A percentile compares a stretch with the other conserved stretches of the same genome.
phyloP scores from a whole-genome alignment of 495 filamentous ascomycete genomes.

The Tetracladium setigerum region DNA sequence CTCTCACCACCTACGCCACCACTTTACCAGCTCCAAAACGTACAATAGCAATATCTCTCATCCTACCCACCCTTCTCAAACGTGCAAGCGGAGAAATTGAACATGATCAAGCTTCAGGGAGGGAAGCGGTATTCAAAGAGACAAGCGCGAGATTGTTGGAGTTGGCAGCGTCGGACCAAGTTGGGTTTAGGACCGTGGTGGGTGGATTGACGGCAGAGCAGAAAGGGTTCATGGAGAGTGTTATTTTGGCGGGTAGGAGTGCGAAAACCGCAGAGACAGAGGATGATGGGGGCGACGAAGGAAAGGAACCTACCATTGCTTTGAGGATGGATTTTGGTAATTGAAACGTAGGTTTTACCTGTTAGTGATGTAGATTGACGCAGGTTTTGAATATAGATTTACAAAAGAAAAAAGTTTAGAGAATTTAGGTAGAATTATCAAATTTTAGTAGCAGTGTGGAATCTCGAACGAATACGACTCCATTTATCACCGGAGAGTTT shows the following conservation, averaged over 20 bases:
- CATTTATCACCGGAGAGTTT: too few relatives aligned
- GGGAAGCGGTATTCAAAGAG: slow-evolving; percentile 50
- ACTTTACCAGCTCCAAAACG: slow-evolving; percentile 42
- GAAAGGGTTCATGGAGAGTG: slow-evolving; percentile 72
- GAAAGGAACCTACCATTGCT: slow-evolving; percentile 77
- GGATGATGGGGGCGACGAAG: slow-evolving; percentile 32
- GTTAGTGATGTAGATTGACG: too few relatives aligned
- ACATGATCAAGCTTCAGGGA: slow-evolving; percentile 14
- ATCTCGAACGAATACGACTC: too few relatives aligned
- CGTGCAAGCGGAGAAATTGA: slow-evolving; percentile 49
- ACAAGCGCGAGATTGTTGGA: slow-evolving; percentile 72
- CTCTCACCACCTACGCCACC: slow-evolving; percentile 60
- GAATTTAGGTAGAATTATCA: too few relatives aligned
- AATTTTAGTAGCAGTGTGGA: too few relatives aligned
- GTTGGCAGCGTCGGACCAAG: slow-evolving; percentile 66
- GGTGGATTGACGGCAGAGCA: slow-evolving; percentile 61
- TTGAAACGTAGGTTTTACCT: not conserved
- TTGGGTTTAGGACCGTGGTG: slow-evolving; percentile 68
- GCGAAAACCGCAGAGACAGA: slow-evolving; percentile 19
- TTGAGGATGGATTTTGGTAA: slow-evolving; percentile 83
- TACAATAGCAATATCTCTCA: slow-evolving; percentile 57
- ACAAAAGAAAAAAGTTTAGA: too few relatives aligned
- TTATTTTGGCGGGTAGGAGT: slow-evolving; percentile 55
- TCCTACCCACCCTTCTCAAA: slow-evolving; percentile 72
- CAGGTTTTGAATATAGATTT: too few relatives aligned